Percentiles rank a stretch among this genome's conserved stretches.
phyloP scores from a whole-genome alignment of 2,329 filamentous ascomycete genomes.

The Pseudocercospora vitis region DNA sequence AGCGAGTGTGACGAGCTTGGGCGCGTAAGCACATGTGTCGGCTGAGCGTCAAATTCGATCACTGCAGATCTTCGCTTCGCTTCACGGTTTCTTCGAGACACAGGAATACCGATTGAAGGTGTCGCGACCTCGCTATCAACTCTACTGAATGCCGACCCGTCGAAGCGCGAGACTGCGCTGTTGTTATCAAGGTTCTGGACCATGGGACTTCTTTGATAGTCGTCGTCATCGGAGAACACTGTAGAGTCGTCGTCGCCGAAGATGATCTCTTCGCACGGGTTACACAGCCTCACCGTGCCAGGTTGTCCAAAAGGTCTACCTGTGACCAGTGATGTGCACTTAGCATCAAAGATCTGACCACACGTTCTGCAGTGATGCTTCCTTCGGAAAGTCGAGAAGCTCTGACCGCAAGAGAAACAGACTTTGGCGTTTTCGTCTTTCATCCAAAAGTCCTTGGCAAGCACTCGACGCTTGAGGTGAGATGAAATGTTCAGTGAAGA shows the following conservation, averaged over 20 bases:
- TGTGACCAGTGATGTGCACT: conserved; percentile 88
- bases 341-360: conserved; percentile 97
- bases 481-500: conserved; percentile 37
- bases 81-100: conserved; percentile 66
- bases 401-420: conserved; percentile 86
- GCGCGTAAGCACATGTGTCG: conserved; percentile 63
- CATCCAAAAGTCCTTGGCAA: conserved; percentile 95
- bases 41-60: conserved; percentile 82
- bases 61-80: conserved; percentile 82
- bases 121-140: conserved; percentile 44
- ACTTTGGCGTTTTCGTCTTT: conserved; percentile 97
- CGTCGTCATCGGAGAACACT: conserved; percentile 75
- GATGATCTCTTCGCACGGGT: conserved; percentile 87
- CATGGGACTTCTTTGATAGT: conserved; percentile 29
- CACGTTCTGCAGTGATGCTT: conserved; percentile 96
- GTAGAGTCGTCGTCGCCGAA: conserved; percentile 89
- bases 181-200: conserved; percentile 20
- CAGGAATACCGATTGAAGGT: conserved; percentile 65
- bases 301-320: conserved; percentile 84
- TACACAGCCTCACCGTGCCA: conserved; percentile 84
- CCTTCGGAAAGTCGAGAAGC: conserved; percentile 88
- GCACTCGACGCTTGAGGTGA: conserved; percentile 78
- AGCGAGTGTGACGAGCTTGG: conserved; percentile 92
- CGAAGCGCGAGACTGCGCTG: conserved; percentile 19
- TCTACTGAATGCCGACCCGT: conserved; percentile 29